Evolutionary conservation across 441 rosid genomes (phyloP).

Genomic region (Aquilaria agallochum): DNA sequence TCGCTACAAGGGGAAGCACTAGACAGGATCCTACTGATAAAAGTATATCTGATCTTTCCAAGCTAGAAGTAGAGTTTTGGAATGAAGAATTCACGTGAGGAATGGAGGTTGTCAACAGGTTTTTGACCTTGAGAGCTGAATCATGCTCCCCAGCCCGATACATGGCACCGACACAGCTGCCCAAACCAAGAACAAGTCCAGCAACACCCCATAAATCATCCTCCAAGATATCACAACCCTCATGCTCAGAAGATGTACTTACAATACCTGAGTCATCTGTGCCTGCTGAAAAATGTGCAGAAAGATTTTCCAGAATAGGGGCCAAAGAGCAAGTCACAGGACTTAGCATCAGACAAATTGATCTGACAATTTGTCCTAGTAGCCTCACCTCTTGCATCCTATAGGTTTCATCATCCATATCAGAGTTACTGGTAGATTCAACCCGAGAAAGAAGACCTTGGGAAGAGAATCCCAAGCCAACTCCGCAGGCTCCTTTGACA

Average conservation of each 20-base stretch:
- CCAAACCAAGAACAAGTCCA: constrained; percentile 91
- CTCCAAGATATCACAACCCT: constrained; percentile 53
- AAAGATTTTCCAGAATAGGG: constrained; percentile 46
- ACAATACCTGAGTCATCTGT: constrained; percentile 22
- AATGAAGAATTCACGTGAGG: constrained; percentile 43
- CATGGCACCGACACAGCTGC: constrained; percentile 64
- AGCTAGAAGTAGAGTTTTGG: constrained; percentile 27
- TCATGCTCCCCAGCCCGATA: constrained; percentile 79
- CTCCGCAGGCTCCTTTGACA: constrained; percentile 92
- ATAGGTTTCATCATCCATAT: constrained; percentile 43
- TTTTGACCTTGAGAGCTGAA: constrained; percentile 59
- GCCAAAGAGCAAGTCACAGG: constrained; percentile 43
- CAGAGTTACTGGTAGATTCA: constrained; percentile 39
- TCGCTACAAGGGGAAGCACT: constrained; percentile 65
- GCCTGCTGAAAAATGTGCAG: constrained; percentile 37
- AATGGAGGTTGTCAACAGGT: constrained; percentile 73
- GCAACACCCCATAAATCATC: constrained; percentile 93
- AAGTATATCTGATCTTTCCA: constrained; percentile 37
- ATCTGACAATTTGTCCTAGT: constrained; percentile 58
- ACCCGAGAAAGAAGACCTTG: constrained; percentile 70
- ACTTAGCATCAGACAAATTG: constrained; percentile 44
- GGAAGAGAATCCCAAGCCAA: constrained; percentile 89
- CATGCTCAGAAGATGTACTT: constrained; percentile 37
- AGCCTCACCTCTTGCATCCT: constrained; percentile 56
- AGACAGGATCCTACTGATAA: constrained; percentile 85